Evolutionary conservation across 257 asterid genomes (phyloP), one percentile per base, ranked within the genome.

Genomic region (Osmanthus fragrans): DNA sequence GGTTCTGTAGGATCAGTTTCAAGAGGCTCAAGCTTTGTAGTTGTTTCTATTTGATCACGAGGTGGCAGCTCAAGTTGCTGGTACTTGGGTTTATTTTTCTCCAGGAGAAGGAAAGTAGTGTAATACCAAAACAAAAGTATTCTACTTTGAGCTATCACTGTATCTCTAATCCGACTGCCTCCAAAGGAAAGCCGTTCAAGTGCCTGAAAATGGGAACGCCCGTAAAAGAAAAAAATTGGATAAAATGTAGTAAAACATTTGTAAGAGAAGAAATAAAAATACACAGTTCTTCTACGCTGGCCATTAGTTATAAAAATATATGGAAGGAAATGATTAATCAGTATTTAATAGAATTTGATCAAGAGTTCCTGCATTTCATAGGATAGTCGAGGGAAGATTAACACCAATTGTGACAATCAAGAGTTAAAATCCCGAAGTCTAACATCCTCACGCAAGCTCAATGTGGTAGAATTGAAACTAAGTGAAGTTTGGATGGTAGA

Each of bases 1-100:
- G 82, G 74, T 78, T 88, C 90, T 71, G 81, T 87, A 19, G 83
- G 71, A 77, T 81, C 91, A 71, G 78, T 87, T 80, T 86, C 91
- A 36, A 71, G 84, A 79, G 89, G 89, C 88, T 84, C 90, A 45
- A 82, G 82, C 82, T 80, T 78, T 81, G 76, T 25, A 63, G 77
- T 83, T 58, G 82, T 78, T 72, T 81, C 85, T 30, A 23, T 73
- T 86, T 87, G 87, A 73, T 82, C 85, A 1, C 10, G 34, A 64
- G 87, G 80, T 75, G 92, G 92, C 54, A 74, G 86, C 87, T 90
- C 90, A 40, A 96, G 98, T 76, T 79, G 89, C 84, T 93, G 98
- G 83, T 88, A 96, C 81, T 88, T 93, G 34, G 97, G 98, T 56
- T 93, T 96, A 32, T 96, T 96, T 88, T 86, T 96, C 93, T 93